A percentile compares a stretch with the other conserved stretches of the same genome.
phyloP scores from a whole-genome alignment of 208 protist genomes.

The Polymyxa betae region DNA sequence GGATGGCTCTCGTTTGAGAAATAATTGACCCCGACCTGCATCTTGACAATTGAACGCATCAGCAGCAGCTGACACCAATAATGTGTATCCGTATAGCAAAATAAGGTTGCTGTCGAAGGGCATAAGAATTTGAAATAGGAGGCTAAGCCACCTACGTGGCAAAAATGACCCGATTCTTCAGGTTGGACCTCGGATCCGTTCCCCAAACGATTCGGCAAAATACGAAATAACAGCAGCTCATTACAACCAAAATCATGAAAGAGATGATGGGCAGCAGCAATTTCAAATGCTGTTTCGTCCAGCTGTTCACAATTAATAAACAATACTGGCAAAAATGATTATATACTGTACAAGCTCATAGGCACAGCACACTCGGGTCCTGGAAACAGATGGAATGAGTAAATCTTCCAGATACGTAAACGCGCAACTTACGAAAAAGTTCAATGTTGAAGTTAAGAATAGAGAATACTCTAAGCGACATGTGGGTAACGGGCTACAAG shows the following conservation, averaged over 20 bases:
- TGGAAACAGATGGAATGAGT: not conserved
- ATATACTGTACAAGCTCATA: not conserved
- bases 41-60: constrained; percentile 23
- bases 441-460: constrained; percentile 46
- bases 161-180: constrained; percentile 2
- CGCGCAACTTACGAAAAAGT: constrained; percentile 7
- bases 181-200: too few relatives aligned
- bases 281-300: constrained; percentile 36
- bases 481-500: not conserved
- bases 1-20: not conserved
- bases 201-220: too few relatives aligned
- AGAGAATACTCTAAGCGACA: not conserved
- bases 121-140: not conserved
- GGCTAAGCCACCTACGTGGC: not conserved
- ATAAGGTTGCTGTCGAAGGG: not conserved
- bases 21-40: not conserved
- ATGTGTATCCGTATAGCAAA: constrained; percentile 15
- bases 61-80: not conserved
- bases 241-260: not conserved
- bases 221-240: too few relatives aligned
- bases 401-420: not conserved
- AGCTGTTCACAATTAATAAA: not conserved
- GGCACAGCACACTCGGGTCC: constrained; percentile 18
- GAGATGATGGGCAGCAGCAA: not conserved
- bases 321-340: not conserved